These are phyloP conservation scores for Ceratocystis huliohia DNA, from an alignment of 2,329 filamentous ascomycete genomes.

Conservation along the genomic window DNA sequence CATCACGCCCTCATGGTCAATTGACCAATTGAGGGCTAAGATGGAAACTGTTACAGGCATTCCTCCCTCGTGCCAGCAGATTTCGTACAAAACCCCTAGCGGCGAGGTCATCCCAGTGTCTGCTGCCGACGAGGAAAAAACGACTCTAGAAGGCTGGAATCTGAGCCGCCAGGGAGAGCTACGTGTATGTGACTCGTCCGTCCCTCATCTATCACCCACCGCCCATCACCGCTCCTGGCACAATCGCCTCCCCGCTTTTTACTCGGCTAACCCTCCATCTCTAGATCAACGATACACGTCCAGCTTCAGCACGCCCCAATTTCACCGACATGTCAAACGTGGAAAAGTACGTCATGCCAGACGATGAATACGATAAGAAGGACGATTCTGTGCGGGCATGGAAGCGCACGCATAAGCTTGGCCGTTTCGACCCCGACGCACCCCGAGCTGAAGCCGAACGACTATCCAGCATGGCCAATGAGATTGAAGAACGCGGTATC, in stretches of 20 bases:
- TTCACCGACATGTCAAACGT: slow-evolving; percentile 70
- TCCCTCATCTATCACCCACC: background rate
- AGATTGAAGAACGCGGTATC: slow-evolving; percentile 58
- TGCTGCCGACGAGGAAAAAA: slow-evolving; percentile 59
- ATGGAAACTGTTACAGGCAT: slow-evolving; percentile 89
- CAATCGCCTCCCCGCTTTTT: background rate
- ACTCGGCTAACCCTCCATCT: background rate
- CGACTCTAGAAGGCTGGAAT: slow-evolving; percentile 50
- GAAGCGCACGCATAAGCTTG: slow-evolving; percentile 93
- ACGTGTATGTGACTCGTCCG: slow-evolving; percentile 49
- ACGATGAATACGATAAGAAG: slow-evolving; percentile 72
- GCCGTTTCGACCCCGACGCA: slow-evolving; percentile 82
- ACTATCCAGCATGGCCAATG: slow-evolving; percentile 52
- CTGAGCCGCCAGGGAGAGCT: slow-evolving; percentile 66
- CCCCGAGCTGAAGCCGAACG: slow-evolving; percentile 61
- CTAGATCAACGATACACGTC: slow-evolving; percentile 70
- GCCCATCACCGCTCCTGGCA: background rate
- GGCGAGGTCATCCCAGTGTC: slow-evolving; percentile 50
- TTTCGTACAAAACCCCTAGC: slow-evolving; percentile 54
- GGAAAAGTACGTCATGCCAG: slow-evolving; percentile 82
- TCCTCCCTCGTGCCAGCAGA: slow-evolving; percentile 63
- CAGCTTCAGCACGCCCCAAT: slow-evolving; percentile 60
- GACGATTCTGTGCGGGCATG: slow-evolving; percentile 82
- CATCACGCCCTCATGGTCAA: slow-evolving; percentile 82
- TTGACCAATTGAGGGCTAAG: slow-evolving; percentile 70